Conservation (phyloP, 345 rosid genomes). For the Camelina neglecta region DNA sequence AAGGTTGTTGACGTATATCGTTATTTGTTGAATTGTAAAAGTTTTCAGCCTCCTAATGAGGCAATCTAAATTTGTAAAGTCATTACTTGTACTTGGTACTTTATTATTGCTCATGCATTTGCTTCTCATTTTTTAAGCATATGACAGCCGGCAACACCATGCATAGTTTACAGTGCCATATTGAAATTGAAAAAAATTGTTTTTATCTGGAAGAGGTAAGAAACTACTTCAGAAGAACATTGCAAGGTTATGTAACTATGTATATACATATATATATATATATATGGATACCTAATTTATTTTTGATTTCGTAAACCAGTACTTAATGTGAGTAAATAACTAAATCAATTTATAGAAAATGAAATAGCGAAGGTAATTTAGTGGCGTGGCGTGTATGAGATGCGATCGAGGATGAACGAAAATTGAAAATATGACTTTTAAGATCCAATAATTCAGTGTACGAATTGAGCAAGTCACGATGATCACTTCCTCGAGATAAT, state of each 20-base stretch:
- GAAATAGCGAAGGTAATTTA: not conserved
- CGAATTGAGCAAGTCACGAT: conserved; percentile 44
- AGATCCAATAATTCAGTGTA: conserved; percentile 39
- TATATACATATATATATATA: not conserved
- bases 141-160: conserved; percentile 35
- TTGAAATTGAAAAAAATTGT: not conserved
- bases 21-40: conserved; percentile 41
- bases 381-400: conserved; percentile 17
- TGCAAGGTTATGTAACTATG: too few species aligned
- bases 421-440: not conserved
- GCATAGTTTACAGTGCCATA: conserved; percentile 22
- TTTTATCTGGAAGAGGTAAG: too few species aligned
- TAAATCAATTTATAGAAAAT: not conserved
- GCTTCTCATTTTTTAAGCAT: conserved; percentile 37
- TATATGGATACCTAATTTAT: not conserved
- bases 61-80: conserved; percentile 34
- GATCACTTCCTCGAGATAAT: conserved; percentile 46
- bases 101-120: conserved; percentile 28
- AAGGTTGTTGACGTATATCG: conserved; percentile 32
- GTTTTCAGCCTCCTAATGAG: conserved; percentile 44
- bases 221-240: not conserved
- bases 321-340: not conserved
- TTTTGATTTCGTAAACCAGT: not conserved
- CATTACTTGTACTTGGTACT: conserved; percentile 42
- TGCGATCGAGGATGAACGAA: not conserved